Evolutionary conservation across 495 filamentous ascomycete species (phyloP), one percentile per base, ranked within the genome.

Genomic region (Neurospora sp.): DNA sequence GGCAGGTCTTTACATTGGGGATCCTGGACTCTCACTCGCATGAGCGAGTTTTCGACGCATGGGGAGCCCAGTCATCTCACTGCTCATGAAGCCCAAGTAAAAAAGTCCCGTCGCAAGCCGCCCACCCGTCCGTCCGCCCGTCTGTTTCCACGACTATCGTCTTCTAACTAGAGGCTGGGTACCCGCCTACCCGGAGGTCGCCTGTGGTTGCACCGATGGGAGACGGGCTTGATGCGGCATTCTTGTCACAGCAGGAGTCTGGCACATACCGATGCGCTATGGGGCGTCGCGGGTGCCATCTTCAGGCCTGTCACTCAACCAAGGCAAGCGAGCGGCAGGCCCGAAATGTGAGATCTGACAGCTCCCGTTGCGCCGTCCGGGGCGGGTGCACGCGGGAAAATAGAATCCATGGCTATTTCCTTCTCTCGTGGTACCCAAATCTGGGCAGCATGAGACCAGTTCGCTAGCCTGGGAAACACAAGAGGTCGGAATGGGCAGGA

Each of bases 311-410:
- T 66, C 54, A 66, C 54, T 66, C 54, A 66, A 31, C 54, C 54
- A 66, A 66, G 27, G 54, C 54, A 66, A 66, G 54, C 54, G 31
- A 66, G 54, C 54, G 54, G 54, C 54, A 72, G 66, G 66, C 44
- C 71, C 66, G 69, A 76, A 80, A 74, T 75, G 77, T 80, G 77
- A 77, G 71, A 79, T 76, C 76, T 79, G 78, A 80, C 77, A 77
- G 69, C 54, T 66, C 54, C 54, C 54, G 14, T 54, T 76, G 69
- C 69, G 70, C 48, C 59, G 69, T 14, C 40, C 31, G 62, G 20
- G 16, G 74, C 46, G 70, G 70, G 75, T 72, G 73, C 48, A 70
- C 41, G 70, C 37, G 74, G 69, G 75, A 73, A 37, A 16, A 72
- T 62, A 39, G 44, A 16, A 66, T 66, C 54, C 54, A 35, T 66